Evolutionary conservation across 1,284 basidiomycete genomes (phyloP), one percentile per base, ranked within the genome.

Genomic region (Ustilago crameri): DNA sequence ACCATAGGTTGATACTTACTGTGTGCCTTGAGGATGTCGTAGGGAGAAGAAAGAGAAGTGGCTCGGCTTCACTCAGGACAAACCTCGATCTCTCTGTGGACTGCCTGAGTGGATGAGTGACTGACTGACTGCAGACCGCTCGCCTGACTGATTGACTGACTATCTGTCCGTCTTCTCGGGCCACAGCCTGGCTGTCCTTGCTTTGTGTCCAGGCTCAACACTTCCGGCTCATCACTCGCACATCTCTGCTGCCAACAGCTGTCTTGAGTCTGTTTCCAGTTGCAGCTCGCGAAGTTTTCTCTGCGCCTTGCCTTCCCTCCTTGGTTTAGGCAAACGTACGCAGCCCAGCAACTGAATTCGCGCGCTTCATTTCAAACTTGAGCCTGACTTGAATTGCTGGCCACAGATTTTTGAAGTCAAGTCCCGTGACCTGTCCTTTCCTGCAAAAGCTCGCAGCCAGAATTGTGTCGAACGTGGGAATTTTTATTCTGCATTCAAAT

Each of bases 21-120:
- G 22, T 54, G 37, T 43, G 62, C 40, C 69, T 72, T 67, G 69
- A 59, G 69, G 63, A 67, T 72, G 69, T 66, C 69, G 63, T 66
- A 49, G 57, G 37, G 59, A 51, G 59, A 63, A 56, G 59, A 48
- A 20, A 52, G 56, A 65, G 34, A 44, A 22, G 20, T 44, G 35
- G 30, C 30, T 10, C 4, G 18, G 12, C 53, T 52, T 46, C 15
- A 34, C 53, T 52, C 24, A 30, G 34, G 32, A 49, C 58, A 56
- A 57, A 40, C 35, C 64, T 57, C 53, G 9, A 42, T 18, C 45
- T 44, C 23, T 18, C 17, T n/a, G n/a, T 24, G 22, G 35, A 35
- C 27, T 26, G 35, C 48, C 51, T 26, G 35, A 35, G 38, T 23
- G 51, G 35, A 7, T 37, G 35, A 14, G 5, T 37, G 9, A 17